Evolutionary conservation across 2,329 filamentous ascomycete genomes (phyloP).

Genomic region (Pestalotiopsis sp.): DNA sequence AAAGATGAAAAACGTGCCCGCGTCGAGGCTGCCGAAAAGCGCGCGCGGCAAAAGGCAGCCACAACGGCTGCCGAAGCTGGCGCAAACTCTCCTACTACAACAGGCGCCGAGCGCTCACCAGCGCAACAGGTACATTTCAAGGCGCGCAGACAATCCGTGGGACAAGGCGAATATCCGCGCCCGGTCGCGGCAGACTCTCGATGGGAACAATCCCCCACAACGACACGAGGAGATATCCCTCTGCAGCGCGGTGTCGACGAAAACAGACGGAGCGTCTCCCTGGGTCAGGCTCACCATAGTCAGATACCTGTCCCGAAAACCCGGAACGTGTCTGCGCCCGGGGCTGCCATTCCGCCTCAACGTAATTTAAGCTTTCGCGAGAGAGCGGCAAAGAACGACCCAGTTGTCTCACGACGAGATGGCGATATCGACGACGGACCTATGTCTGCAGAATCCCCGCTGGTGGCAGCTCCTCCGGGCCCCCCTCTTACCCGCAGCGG

Average conservation of each 20-base stretch:
- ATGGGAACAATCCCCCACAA: constrained; percentile 26
- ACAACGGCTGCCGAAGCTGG: constrained; percentile 28
- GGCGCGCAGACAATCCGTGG: constrained; percentile 26
- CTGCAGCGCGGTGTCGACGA: constrained; percentile 36
- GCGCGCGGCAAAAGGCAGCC: constrained; percentile 64
- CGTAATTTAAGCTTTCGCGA: constrained; percentile 65
- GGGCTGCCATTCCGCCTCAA: constrained; percentile 43
- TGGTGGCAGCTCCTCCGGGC: constrained; percentile 32
- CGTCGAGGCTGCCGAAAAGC: constrained; percentile 79
- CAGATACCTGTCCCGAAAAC: constrained; percentile 29
- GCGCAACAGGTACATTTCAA: constrained; percentile 36
- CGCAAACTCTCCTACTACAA: constrained; percentile 21
- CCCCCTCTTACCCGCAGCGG: constrained; percentile 47
- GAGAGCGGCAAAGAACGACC: constrained; percentile 50
- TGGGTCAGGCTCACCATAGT: constrained; percentile 30
- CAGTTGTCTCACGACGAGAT: constrained; percentile 34
- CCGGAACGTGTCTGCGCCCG: constrained; percentile 24
- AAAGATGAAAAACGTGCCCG: constrained; percentile 93
- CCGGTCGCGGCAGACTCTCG: constrained; percentile 24
- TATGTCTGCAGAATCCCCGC: constrained; percentile 24
- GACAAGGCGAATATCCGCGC: constrained; percentile 25
- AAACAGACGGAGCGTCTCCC: constrained; percentile 26
- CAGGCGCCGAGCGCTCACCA: constrained; percentile 21
- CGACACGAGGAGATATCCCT: constrained; percentile 27
- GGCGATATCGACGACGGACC: constrained; percentile 25